Conservation (phyloP, 2,329 filamentous ascomycete genomes). For the Colletotrichum sp. region DNA sequence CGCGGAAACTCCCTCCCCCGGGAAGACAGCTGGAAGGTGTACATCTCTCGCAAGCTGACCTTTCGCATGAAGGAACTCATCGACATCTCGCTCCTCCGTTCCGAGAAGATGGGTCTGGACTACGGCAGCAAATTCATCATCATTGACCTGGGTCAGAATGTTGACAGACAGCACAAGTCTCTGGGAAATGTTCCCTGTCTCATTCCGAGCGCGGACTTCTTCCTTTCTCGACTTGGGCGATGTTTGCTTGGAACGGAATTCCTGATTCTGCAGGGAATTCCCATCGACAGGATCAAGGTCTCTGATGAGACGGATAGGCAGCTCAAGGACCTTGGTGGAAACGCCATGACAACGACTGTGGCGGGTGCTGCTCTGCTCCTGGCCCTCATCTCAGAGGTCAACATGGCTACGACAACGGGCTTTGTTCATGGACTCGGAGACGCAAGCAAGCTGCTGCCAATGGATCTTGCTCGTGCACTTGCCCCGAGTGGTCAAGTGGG, state of each 20-base stretch:
- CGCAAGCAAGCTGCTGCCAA: background rate
- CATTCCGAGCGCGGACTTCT: slow-evolving; percentile 69
- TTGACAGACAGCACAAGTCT: slow-evolving; percentile 61
- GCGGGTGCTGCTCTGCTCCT: slow-evolving; percentile 68
- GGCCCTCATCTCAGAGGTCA: slow-evolving; percentile 51
- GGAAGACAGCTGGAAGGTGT: slow-evolving; percentile 60
- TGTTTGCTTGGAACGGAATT: slow-evolving; percentile 67
- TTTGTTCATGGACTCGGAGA: background rate
- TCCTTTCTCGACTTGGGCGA: slow-evolving; percentile 64
- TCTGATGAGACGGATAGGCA: slow-evolving; percentile 66
- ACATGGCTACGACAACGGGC: background rate
- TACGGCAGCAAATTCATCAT: slow-evolving; percentile 47
- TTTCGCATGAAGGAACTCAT: slow-evolving; percentile 70
- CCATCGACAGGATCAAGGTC: slow-evolving; percentile 66
- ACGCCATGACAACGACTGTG: slow-evolving; percentile 80
- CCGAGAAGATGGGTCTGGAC: slow-evolving; percentile 57
- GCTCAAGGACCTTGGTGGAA: slow-evolving; percentile 75
- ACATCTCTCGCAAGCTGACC: slow-evolving; percentile 51
- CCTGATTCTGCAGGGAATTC: slow-evolving; percentile 72
- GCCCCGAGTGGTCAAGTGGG: background rate
- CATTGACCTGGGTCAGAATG: slow-evolving; percentile 75
- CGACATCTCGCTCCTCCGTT: slow-evolving; percentile 65
- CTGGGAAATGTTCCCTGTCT: slow-evolving; percentile 71
- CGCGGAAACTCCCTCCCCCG: slow-evolving; percentile 54
- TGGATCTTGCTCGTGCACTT: background rate